Base-by-base conservation (phyloP, 2,329 filamentous ascomycete genomes). In the Aspergillus novofumigatus region DNA sequence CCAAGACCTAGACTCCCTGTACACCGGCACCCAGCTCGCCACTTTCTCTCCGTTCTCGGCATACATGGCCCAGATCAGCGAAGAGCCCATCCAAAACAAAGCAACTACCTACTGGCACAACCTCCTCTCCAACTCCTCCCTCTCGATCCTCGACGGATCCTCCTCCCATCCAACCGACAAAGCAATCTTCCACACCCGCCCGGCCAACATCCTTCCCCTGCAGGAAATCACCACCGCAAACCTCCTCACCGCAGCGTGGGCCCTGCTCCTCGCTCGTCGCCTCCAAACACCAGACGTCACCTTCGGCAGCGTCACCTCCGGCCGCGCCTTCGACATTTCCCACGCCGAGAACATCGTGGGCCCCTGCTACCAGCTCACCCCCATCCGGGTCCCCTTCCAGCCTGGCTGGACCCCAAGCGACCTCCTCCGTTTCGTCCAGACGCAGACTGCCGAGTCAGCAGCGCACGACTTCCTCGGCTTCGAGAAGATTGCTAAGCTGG, bases 271-370 rank as follows among this genome's bases (percentile, higher is more conserved):
- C 1, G 80, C 84, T 2, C 79, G 78, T 3, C 79, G 80, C 17
- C 75, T 82, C 0, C 62, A 65, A 0, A 69, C 72, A 2, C 69
- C 70, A 2, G 85, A 88, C 63, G 80, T 88, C 26, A 78, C 82
- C 9, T 88, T 88, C 62, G 85, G 85, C 49, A 81, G 84, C 62
- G 84, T 88, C 1, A 84, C 85, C 4, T 84, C 81, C 32, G 86
- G 86, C 0, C 82, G 86, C 52, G 83, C 81, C 65, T 78, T 83
- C 42, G 81, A 81, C 59, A 72, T 85, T 0, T 68, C 76, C 23
- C 75, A 77, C 57, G 78, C 79, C 10, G 81, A 85, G 58, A 72
- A 77, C 53, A 80, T 88, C 54, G 76, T 82, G 28, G 86, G 86
- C 0, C 86, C 86, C 0, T 86, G 83, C 58, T 87, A 71, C 53